These are phyloP conservation scores for Verticillium isaacii DNA, from an alignment of 2,329 filamentous ascomycete species.

Conservation along the genomic window DNA sequence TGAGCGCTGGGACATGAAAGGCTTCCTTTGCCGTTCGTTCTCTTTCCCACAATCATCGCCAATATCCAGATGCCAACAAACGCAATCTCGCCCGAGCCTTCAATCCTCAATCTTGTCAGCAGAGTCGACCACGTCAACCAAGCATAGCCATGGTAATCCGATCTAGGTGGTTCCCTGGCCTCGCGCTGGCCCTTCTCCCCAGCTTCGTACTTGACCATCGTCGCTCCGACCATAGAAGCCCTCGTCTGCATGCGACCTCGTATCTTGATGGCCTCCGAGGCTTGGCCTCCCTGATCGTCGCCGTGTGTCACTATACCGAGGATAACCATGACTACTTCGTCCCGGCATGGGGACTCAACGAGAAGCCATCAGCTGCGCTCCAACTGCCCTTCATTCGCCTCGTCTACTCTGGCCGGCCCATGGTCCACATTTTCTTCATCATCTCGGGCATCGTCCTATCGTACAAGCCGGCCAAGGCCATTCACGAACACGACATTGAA, in stretches of 20 bases:
- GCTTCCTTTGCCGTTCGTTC: too few species aligned
- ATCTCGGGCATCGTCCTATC: constrained; percentile 30
- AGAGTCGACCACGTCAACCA: neutral
- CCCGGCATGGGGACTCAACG: constrained; percentile 45
- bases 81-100: too few species aligned
- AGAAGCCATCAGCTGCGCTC: constrained; percentile 38
- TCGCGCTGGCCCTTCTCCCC: constrained; percentile 21
- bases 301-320: constrained; percentile 50
- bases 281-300: constrained; percentile 62
- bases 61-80: too few species aligned
- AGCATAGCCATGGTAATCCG: constrained; percentile 3
- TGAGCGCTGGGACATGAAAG: too few species aligned
- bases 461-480: constrained; percentile 20
- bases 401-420: constrained; percentile 19
- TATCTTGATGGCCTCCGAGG: constrained; percentile 62
- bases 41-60: too few species aligned
- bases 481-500: constrained; percentile 8
- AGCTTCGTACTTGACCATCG: constrained; percentile 26
- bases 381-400: constrained; percentile 26
- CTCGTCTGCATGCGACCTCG: constrained; percentile 17
- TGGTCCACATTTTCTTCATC: constrained; percentile 30
- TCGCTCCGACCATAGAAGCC: constrained; percentile 17
- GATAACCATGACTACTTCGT: constrained; percentile 38
- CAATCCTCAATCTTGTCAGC: neutral
- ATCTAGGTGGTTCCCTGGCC: constrained; percentile 2